phyloP scores from a whole-genome alignment of 2,329 filamentous ascomycete genomes.

The Chaetomium strumarium region DNA sequence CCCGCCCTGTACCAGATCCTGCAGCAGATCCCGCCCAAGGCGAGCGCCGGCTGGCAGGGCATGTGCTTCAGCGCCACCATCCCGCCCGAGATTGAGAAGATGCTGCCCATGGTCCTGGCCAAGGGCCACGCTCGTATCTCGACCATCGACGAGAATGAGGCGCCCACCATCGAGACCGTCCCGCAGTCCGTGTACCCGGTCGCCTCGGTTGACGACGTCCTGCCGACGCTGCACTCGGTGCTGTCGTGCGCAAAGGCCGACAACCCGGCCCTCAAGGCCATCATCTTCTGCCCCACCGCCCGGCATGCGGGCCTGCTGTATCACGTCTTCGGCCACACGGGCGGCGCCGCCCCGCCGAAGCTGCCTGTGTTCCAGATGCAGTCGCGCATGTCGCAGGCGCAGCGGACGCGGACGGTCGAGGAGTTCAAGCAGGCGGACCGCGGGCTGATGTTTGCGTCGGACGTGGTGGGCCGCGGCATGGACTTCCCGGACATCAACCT shows the following conservation, averaged over 20 bases:
- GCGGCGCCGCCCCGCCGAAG: conserved; percentile 31
- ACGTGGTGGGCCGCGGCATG: conserved; percentile 67
- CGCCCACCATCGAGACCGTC: conserved; percentile 69
- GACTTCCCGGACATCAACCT: conserved; percentile 54
- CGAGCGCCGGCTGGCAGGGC: conserved; percentile 56
- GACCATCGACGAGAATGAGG: conserved; percentile 69
- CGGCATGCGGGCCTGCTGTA: conserved; percentile 47
- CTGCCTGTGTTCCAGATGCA: conserved; percentile 43
- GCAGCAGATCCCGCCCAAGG: conserved; percentile 58
- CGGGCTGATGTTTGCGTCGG: conserved; percentile 59
- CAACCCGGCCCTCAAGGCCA: conserved; percentile 66
- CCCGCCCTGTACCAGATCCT: conserved; percentile 72
- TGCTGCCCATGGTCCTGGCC: conserved; percentile 64
- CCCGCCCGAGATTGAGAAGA: conserved; percentile 68
- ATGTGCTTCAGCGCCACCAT: conserved; percentile 86
- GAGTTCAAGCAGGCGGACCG: conserved; percentile 48
- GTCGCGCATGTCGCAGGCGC: conserved; percentile 45
- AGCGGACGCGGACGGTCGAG: conserved; percentile 54
- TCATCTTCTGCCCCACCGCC: conserved; percentile 68
- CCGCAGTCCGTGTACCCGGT: conserved; percentile 65
- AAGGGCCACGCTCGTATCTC: conserved; percentile 73
- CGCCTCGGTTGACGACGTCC: conserved; percentile 65
- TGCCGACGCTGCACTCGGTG: conserved; percentile 51
- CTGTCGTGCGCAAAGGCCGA: conserved; percentile 40
- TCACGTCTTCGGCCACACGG: conserved; percentile 35